These are phyloP conservation scores for Litchi chinensis DNA, from an alignment of 345 rosid genomes.

Conservation along the genomic window DNA sequence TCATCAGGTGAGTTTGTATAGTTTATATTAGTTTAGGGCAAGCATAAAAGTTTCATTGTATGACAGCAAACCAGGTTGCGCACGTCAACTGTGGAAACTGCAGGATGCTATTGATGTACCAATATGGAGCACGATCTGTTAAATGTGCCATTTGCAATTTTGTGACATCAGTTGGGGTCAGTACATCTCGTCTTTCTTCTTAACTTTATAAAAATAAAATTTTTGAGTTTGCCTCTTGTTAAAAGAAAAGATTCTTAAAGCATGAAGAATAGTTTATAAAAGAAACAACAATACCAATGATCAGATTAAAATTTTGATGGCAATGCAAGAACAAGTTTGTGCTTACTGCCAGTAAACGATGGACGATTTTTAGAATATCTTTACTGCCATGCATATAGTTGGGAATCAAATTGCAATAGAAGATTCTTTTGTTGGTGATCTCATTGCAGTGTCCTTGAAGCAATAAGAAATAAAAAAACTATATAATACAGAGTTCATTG, in stretches of 20 bases:
- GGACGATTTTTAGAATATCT: neutral
- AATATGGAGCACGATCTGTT: conserved; percentile 88
- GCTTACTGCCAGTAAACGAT: too few relatives aligned
- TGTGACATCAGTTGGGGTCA: conserved; percentile 84
- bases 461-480: neutral
- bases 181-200: conserved; percentile 22
- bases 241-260: neutral
- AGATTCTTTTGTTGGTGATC: too few relatives aligned
- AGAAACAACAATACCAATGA: too few relatives aligned
- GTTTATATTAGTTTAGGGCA: neutral
- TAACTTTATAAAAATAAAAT: neutral
- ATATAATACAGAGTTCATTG: neutral
- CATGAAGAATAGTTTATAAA: neutral
- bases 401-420: too few relatives aligned
- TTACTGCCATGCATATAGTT: too few relatives aligned
- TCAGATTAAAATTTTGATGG: too few relatives aligned
- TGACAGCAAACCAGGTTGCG: conserved; percentile 92
- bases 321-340: too few relatives aligned
- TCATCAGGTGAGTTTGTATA: neutral
- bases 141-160: conserved; percentile 96
- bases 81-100: conserved; percentile 95
- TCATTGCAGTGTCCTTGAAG: neutral
- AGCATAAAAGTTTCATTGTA: conserved; percentile 2
- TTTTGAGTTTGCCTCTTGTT: neutral
- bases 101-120: conserved; percentile 95